phyloP scores from a whole-genome alignment of 345 rosid species.

The Eucalyptus grandis region DNA sequence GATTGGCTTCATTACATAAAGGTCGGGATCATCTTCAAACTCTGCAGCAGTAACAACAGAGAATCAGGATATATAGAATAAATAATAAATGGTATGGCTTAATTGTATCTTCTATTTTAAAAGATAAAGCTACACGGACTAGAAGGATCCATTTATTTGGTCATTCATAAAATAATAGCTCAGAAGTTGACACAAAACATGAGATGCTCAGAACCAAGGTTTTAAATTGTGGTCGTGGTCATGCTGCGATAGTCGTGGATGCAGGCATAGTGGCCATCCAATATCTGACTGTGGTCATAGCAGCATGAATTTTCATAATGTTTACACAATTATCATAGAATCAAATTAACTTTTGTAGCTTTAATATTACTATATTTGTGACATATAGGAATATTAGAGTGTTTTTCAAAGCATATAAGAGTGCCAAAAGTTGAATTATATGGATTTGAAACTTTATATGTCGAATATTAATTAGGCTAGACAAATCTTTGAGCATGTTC shows the following conservation, averaged over 20 bases:
- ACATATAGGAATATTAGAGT: not conserved
- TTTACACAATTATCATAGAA: not conserved
- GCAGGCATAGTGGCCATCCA: not conserved
- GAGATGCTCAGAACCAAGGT: not conserved
- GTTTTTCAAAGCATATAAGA: not conserved
- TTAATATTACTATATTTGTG: not conserved
- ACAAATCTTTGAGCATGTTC: not conserved
- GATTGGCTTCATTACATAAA: slow-evolving; percentile 79
- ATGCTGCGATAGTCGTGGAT: not conserved
- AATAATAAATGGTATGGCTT: not conserved
- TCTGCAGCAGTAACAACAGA: slow-evolving; percentile 20
- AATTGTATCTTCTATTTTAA: not conserved
- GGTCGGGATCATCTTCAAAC: slow-evolving; percentile 97
- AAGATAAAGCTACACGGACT: not conserved
- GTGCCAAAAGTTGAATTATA: not conserved
- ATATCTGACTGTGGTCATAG: not conserved
- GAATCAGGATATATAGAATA: not conserved
- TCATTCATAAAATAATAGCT: not conserved
- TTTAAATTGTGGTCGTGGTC: not conserved
- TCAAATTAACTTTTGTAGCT: not conserved
- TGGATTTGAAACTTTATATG: not conserved
- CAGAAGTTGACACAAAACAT: not conserved
- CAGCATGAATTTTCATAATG: not conserved
- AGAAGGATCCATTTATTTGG: not conserved
- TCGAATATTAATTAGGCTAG: not conserved